Conservation (phyloP, 441 rosid genomes). For the California macrophylla region DNA sequence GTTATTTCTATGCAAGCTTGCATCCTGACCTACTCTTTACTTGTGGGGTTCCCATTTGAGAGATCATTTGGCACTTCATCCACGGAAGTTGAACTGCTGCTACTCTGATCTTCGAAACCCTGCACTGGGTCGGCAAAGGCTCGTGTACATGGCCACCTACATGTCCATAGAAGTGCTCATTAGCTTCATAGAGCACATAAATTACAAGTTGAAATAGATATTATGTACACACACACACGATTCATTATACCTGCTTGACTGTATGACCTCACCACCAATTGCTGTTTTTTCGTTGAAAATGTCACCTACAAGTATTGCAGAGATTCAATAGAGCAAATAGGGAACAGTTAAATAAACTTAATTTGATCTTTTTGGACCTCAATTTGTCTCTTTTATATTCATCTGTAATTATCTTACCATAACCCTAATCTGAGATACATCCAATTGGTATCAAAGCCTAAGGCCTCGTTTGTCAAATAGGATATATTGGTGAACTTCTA, state of each 20-base stretch:
- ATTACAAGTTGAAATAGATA: neutral
- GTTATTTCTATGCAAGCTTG: too few relatives aligned
- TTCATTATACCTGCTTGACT: conserved; percentile 1
- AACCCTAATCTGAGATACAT: neutral
- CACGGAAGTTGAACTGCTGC: conserved; percentile 5
- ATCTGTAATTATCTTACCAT: neutral
- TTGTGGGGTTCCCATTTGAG: neutral
- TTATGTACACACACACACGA: neutral
- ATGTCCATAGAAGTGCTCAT: neutral
- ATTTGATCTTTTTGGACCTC: too few relatives aligned
- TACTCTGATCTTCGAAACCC: conserved; percentile 4
- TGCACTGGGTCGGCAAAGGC: neutral
- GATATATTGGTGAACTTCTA: neutral
- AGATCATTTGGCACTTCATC: neutral
- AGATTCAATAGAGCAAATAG: neutral
- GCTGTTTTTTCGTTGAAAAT: conserved; percentile 1
- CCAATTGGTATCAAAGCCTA: neutral
- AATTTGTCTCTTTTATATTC: neutral
- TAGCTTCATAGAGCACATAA: neutral
- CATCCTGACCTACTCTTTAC: neutral
- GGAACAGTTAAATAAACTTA: neutral
- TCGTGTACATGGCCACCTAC: conserved; percentile 1
- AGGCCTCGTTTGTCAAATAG: neutral
- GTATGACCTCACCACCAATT: neutral
- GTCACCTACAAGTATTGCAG: neutral